Conservation (phyloP, 2,329 filamentous ascomycete species). For the Dothideomycetes sp. region DNA sequence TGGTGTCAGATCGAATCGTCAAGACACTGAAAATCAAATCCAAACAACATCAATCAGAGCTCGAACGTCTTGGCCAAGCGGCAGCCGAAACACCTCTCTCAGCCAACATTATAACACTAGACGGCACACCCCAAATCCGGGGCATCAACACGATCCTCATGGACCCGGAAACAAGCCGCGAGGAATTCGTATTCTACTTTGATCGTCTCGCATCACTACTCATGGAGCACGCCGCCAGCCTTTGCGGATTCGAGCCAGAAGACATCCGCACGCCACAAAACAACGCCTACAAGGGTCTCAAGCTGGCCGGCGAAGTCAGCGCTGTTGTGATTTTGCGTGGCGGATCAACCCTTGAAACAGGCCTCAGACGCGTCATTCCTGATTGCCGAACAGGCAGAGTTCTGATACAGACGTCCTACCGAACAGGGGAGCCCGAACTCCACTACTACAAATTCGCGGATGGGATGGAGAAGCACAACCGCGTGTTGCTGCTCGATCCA, state of each 20-base stretch:
- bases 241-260: slow-evolving; percentile 49
- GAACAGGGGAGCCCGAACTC: slow-evolving; percentile 81
- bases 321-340: slow-evolving; percentile 84
- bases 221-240: slow-evolving; percentile 69
- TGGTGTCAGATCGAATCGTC: slow-evolving; percentile 90
- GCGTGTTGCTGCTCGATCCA: slow-evolving; percentile 77
- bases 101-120: slow-evolving; percentile 60
- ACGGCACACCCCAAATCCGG: slow-evolving; percentile 66
- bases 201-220: slow-evolving; percentile 77
- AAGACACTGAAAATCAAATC: slow-evolving; percentile 82
- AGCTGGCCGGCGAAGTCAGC: slow-evolving; percentile 59
- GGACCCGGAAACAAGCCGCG: slow-evolving; percentile 63
- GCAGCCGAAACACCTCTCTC: slow-evolving; percentile 64
- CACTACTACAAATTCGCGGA: slow-evolving; percentile 76
- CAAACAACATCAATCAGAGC: slow-evolving; percentile 64
- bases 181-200: slow-evolving; percentile 97
- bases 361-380: slow-evolving; percentile 79
- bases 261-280: slow-evolving; percentile 51
- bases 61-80: slow-evolving; percentile 63
- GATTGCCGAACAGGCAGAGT: slow-evolving; percentile 84
- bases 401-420: slow-evolving; percentile 72
- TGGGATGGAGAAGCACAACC: slow-evolving; percentile 62
- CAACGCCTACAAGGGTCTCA: slow-evolving; percentile 59
- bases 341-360: slow-evolving; percentile 78
- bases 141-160: slow-evolving; percentile 89